Evolutionary conservation across 2,329 filamentous ascomycete genomes (phyloP).

Genomic region (Fusarium succisae): DNA sequence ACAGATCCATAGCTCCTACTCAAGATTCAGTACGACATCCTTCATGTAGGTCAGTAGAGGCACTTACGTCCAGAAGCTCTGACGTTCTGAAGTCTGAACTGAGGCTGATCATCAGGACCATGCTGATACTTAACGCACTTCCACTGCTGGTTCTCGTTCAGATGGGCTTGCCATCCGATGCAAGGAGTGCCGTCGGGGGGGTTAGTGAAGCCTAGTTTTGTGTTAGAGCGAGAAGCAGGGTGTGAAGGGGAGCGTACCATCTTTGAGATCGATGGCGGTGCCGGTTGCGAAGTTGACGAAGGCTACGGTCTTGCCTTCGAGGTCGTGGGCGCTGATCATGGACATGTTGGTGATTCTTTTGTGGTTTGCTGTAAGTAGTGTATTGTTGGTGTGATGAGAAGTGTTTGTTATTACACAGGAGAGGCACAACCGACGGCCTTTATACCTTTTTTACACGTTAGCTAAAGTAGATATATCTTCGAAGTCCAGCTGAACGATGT

Average conservation of each 20-base stretch:
- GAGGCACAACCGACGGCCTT: not conserved
- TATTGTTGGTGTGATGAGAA: not conserved
- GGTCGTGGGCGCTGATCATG: not conserved
- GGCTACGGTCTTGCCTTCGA: not conserved
- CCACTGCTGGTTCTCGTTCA: not conserved
- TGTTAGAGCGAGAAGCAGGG: accelerated
- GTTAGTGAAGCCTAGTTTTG: not conserved
- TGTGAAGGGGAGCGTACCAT: not conserved
- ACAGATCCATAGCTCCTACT: not conserved
- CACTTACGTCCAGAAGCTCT: not conserved
- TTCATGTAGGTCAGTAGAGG: accelerated
- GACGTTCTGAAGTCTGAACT: not conserved
- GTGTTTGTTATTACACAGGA: not conserved
- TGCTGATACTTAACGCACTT: not conserved
- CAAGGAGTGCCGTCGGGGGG: not conserved
- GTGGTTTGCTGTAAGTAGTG: accelerated
- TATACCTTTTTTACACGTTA: accelerated
- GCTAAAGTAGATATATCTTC: accelerated
- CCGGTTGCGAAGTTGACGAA: not conserved
- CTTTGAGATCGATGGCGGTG: not conserved
- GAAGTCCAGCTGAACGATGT: accelerated
- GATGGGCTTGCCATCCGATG: not conserved
- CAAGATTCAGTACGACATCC: accelerated
- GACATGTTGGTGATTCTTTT: not conserved
- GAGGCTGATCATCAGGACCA: not conserved